phyloP scores from a whole-genome alignment of 78 protist genomes.

The Protostelium mycophagum region DNA sequence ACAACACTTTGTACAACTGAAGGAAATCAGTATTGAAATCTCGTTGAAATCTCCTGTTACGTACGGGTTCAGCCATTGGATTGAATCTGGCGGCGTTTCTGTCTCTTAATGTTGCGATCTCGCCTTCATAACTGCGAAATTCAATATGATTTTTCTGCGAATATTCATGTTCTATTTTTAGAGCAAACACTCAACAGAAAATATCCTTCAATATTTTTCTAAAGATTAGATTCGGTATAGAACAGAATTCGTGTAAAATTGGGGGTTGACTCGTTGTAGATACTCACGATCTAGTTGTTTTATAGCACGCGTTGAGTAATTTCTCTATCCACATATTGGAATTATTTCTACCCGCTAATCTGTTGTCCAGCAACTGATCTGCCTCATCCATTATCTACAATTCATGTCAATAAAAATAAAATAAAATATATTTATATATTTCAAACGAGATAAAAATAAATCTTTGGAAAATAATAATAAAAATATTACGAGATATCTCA shows the following conservation, averaged over 20 bases:
- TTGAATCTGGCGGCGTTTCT: neutral
- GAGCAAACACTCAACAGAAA: no score
- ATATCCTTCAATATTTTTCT: no score
- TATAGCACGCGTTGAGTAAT: neutral
- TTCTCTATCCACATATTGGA: neutral
- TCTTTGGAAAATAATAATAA: no score
- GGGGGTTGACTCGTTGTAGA: slow-evolving; percentile 43
- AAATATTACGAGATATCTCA: neutral
- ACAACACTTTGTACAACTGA: slow-evolving; percentile 29
- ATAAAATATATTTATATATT: no score
- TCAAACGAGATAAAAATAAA: no score
- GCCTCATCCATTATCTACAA: neutral
- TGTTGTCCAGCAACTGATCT: neutral
- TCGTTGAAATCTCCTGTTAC: no score
- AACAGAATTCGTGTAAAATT: slow-evolving; percentile 13
- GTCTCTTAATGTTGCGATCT: neutral
- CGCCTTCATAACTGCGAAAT: neutral
- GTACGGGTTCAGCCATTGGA: neutral
- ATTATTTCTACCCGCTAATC: neutral
- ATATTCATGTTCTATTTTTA: no score
- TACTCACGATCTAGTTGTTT: neutral
- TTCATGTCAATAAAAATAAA: neutral
- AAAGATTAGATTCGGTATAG: no score
- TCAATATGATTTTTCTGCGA: no score
- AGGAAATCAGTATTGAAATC: neutral